Percentiles rank a stretch among this genome's conserved stretches.
These are phyloP conservation scores for Boletus subcaerulescens DNA, from an alignment of 768 basidiomycete genomes.

Conservation along the genomic window DNA sequence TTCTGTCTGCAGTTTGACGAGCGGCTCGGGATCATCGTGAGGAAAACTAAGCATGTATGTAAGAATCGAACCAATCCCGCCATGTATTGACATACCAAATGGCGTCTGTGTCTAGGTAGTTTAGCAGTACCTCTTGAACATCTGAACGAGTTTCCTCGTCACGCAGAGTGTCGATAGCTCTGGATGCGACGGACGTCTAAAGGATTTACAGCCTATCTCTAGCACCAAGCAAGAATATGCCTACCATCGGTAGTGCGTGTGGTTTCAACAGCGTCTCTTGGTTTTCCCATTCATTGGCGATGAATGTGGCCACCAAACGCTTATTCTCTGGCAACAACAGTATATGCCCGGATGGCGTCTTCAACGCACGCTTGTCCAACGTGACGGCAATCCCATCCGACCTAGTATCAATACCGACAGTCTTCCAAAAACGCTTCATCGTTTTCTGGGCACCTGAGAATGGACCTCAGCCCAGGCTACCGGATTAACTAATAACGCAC, in stretches of 20 bases:
- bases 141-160: slow-evolving; percentile 54
- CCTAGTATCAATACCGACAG: slow-evolving; percentile 69
- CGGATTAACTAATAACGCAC: slow-evolving; percentile 35
- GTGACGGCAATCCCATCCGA: slow-evolving; percentile 57
- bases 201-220: slow-evolving; percentile 6
- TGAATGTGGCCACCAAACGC: slow-evolving; percentile 71
- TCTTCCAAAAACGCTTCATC: slow-evolving; percentile 91
- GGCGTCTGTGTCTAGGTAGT: slow-evolving; percentile 93
- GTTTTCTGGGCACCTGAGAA: slow-evolving; percentile 78
- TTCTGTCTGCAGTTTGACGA: slow-evolving; percentile 72
- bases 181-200: slow-evolving; percentile 87
- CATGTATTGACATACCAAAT: slow-evolving; percentile 57
- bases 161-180: slow-evolving; percentile 79
- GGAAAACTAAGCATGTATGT: slow-evolving; percentile 59
- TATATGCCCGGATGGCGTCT: slow-evolving; percentile 81
- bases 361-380: slow-evolving; percentile 80
- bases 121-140: slow-evolving; percentile 66
- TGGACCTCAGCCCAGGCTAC: slow-evolving; percentile 1
- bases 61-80: neutral
- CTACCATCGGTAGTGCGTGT: slow-evolving; percentile 88
- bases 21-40: slow-evolving; percentile 67
- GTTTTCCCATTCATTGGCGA: slow-evolving; percentile 97
- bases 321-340: slow-evolving; percentile 71
- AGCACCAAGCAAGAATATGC: slow-evolving; percentile 11
- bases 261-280: slow-evolving; percentile 84